A percentile compares a stretch with the other conserved stretches of the same genome.
Evolutionary conservation across 805 yeast species (phyloP).

Genomic region (Wickerhamomyces rabaulensis): DNA sequence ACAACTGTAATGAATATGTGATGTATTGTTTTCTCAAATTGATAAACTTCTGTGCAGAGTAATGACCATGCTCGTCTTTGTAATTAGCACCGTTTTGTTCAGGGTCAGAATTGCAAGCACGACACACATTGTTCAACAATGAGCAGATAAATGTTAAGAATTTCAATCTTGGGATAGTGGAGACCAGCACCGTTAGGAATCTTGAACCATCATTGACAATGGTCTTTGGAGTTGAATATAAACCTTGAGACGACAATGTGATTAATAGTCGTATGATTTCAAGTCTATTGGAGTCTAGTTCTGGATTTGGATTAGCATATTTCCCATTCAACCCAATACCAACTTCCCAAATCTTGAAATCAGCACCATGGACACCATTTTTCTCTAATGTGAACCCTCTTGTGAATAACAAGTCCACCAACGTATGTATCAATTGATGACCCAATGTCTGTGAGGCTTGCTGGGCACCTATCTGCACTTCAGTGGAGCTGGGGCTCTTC

Average conservation of each 20-base stretch:
- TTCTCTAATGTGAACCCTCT: slow-evolving; percentile 49
- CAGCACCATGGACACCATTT: slow-evolving; percentile 24
- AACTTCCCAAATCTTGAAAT: slow-evolving; percentile 65
- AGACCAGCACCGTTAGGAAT: slow-evolving; percentile 51
- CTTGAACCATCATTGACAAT: slow-evolving; percentile 51
- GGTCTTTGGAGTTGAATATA: slow-evolving; percentile 43
- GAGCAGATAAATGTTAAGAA: slow-evolving; percentile 58
- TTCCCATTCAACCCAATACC: slow-evolving; percentile 53
- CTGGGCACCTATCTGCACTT: slow-evolving; percentile 11
- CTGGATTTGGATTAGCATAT: slow-evolving; percentile 31
- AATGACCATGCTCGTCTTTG: slow-evolving; percentile 22
- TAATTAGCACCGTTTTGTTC: slow-evolving; percentile 42
- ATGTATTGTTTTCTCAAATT: slow-evolving; percentile 44
- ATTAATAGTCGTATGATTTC: slow-evolving; percentile 62
- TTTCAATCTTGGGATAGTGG: slow-evolving; percentile 43
- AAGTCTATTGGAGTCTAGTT: slow-evolving; percentile 57
- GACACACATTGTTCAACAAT: slow-evolving; percentile 55
- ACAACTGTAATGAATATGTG: slow-evolving; percentile 53
- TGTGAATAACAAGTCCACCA: slow-evolving; percentile 47
- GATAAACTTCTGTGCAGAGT: slow-evolving; percentile 18
- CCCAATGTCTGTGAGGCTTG: slow-evolving; percentile 25
- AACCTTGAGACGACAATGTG: slow-evolving; percentile 52
- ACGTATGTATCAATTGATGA: slow-evolving; percentile 29
- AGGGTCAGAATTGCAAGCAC: slow-evolving; percentile 37
- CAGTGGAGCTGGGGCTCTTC: slow-evolving; percentile 14